These are phyloP conservation scores for Penicillium corylophilum DNA, from an alignment of 2,329 filamentous ascomycete species.

Conservation along the genomic window DNA sequence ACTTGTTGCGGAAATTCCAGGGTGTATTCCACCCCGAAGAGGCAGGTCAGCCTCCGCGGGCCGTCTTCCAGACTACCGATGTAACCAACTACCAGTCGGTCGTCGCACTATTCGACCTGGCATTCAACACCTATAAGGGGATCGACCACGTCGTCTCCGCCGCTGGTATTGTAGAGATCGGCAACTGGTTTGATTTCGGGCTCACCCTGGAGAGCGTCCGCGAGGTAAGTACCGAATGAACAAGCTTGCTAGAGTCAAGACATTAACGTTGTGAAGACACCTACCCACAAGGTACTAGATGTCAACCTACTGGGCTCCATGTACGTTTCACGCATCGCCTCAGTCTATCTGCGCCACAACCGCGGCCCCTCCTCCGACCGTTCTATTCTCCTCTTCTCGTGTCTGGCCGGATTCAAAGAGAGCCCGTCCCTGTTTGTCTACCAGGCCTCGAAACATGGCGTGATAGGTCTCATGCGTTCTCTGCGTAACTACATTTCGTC, in stretches of 20 bases:
- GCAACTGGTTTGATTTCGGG: constrained; percentile 47
- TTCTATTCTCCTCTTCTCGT: constrained; percentile 47
- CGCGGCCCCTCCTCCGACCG: constrained; percentile 35
- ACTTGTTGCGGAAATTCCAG: constrained; percentile 23
- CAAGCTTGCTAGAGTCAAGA: not conserved
- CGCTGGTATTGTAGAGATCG: constrained; percentile 48
- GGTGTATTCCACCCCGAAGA: constrained; percentile 15
- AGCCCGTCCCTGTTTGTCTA: constrained; percentile 51
- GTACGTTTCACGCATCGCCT: constrained; percentile 51
- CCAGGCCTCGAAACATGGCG: constrained; percentile 51
- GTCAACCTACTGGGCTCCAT: constrained; percentile 51
- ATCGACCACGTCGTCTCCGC: constrained; percentile 53
- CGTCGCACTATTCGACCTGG: constrained; percentile 48
- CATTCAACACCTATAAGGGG: constrained; percentile 45
- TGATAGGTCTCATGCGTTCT: constrained; percentile 51
- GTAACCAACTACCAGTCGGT: constrained; percentile 49
- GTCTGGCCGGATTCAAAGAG: constrained; percentile 51
- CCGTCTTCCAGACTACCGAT: constrained; percentile 46
- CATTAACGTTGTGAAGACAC: constrained; percentile 23
- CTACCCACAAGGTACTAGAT: constrained; percentile 43
- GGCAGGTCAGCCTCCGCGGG: constrained; percentile 20
- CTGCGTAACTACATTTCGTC: constrained; percentile 38
- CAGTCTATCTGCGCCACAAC: constrained; percentile 50
- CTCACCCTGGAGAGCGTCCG: constrained; percentile 47
- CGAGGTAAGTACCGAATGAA: constrained; percentile 27